Base-by-base conservation (phyloP, 441 rosid genomes). In the Erodium trifolium region DNA sequence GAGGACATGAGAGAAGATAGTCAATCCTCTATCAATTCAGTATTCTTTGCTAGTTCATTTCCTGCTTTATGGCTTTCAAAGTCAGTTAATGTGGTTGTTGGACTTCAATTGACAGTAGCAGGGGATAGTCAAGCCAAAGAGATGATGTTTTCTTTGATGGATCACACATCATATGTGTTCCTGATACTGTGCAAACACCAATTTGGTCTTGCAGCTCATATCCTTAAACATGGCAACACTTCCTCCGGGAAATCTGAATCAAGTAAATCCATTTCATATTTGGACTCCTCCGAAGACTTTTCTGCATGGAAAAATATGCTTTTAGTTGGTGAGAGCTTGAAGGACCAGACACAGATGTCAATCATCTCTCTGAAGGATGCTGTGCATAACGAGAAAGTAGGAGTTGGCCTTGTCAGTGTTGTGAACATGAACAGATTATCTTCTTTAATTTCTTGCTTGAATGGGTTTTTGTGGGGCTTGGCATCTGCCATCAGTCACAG, bases 401-500 rank as follows among this genome's bases (percentile, higher is more conserved):
- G 82, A 41, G 70, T 70, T 74, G 73, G 71, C 35, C 37, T 29
- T 68, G 68, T 70, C 47, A 55, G 82, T 77, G 79, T 72, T 68
- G 73, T 78, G 31, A 72, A 80, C 75, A 69, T 83, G 76, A 78
- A 78, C 79, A 82, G 80, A 73, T 72, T 86, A 72, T 81, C 88
- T 68, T 81, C 81, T 64, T 53, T 77, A n/a, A 51, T 84, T 74
- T 84, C 93, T 73, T 90, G 93, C 78, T 71, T 88, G 67, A 76
- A 86, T 78, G 98, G 98, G 70, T 86, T 83, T 73, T 69, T 94
- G 76, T 90, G 97, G 93, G 98, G 98, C 75, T 72, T 90, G 70
- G 85, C 90, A 76, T 85, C 88, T 66, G 84, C 86, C 57, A 71
- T 79, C 72, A 77, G 79, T 74, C 78, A 73, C 63, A 70, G 68